phyloP scores from a whole-genome alignment of 2,329 filamentous ascomycete genomes.

The Clonostachys solani region DNA sequence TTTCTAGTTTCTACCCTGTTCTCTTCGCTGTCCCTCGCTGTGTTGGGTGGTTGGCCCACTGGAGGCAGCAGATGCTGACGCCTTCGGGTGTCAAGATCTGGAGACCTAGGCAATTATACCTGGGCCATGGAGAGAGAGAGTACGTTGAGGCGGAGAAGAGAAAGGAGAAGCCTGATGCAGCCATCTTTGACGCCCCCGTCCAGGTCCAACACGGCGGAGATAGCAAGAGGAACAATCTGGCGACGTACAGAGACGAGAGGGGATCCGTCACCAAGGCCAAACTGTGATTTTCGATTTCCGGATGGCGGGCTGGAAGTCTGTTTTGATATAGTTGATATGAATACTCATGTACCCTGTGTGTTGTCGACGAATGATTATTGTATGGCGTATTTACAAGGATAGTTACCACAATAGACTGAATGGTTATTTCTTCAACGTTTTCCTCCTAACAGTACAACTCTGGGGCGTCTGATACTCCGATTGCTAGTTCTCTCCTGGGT shows the following conservation, averaged over 20 bases:
- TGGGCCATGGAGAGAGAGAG: conserved; percentile 36
- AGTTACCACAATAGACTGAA: too few species aligned
- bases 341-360: too few species aligned
- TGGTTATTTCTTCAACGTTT: too few species aligned
- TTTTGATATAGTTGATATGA: too few species aligned
- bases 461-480: too few species aligned
- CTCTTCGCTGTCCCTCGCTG: conserved; percentile 45
- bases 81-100: conserved; percentile 44
- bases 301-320: too few species aligned
- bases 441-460: too few species aligned
- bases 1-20: conserved; percentile 38
- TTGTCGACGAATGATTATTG: too few species aligned
- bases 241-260: conserved; percentile 30
- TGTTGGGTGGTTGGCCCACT: conserved; percentile 47
- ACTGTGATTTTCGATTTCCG: conserved; percentile 4
- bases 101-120: conserved; percentile 42
- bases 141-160: conserved; percentile 33
- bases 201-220: conserved; percentile 33
- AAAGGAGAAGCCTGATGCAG: conserved; percentile 18
- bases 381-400: too few species aligned
- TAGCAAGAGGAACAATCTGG: conserved; percentile 33
- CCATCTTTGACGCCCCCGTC: conserved; percentile 26
- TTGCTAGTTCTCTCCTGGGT: too few species aligned
- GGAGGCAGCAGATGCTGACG: conserved; percentile 44
- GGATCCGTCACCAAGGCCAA: conserved; percentile 19